These are phyloP conservation scores for Colletotrichum coccodes DNA, from an alignment of 2,329 filamentous ascomycete genomes.

Conservation along the genomic window DNA sequence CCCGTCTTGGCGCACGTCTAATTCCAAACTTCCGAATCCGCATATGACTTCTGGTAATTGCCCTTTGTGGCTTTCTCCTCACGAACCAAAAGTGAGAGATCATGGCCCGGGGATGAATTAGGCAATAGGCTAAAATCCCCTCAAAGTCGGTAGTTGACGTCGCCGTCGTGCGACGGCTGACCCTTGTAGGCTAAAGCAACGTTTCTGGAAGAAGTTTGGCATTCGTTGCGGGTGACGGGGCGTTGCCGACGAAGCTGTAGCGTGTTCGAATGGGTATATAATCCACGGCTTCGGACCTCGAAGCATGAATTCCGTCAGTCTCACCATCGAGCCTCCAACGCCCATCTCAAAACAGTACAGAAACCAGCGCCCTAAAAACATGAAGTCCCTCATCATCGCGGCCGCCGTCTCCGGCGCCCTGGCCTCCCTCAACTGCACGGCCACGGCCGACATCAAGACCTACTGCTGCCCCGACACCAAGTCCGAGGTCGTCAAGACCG, in stretches of 20 bases:
- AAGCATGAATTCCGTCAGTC: not conserved
- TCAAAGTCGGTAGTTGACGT: not conserved
- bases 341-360: not conserved
- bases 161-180: not conserved
- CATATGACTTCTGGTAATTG: not conserved
- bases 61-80: not conserved
- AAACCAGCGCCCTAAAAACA: not conserved
- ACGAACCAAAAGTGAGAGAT: not conserved
- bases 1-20: not conserved
- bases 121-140: not conserved
- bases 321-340: not conserved
- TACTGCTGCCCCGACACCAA: constrained; percentile 33
- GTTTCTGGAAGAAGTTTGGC: not conserved
- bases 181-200: not conserved
- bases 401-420: constrained; percentile 13
- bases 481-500: constrained; percentile 33
- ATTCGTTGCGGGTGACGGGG: not conserved
- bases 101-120: not conserved
- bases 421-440: constrained; percentile 33
- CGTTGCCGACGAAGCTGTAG: not conserved
- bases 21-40: not conserved
- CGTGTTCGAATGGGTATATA: not conserved
- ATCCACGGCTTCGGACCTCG: not conserved
- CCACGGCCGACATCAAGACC: constrained; percentile 26
- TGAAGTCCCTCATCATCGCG: constrained; percentile 19